phyloP scores from a whole-genome alignment of 768 basidiomycete species.

The Imleria badia region DNA sequence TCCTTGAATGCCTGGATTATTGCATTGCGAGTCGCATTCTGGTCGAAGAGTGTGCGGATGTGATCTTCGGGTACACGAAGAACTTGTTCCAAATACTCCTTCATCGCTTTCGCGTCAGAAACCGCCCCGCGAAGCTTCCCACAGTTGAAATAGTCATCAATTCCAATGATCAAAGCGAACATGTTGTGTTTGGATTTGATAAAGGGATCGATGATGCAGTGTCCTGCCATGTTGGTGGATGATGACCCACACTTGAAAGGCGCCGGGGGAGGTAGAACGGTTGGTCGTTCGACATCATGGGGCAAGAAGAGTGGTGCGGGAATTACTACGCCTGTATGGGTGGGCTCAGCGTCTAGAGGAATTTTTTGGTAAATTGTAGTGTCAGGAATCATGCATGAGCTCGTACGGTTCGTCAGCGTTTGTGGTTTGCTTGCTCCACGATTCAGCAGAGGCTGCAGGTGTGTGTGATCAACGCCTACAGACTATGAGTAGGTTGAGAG shows the following conservation, averaged over 20 bases:
- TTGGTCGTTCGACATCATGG: not conserved
- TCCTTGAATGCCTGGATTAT: constrained; percentile 31
- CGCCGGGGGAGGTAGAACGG: not conserved
- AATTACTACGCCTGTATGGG: not conserved
- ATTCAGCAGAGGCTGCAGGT: no score
- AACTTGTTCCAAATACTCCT: constrained; percentile 30
- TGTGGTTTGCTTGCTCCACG: no score
- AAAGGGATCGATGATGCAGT: not conserved
- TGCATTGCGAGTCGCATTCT: constrained; percentile 34
- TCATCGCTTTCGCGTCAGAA: constrained; percentile 40
- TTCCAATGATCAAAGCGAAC: constrained; percentile 46
- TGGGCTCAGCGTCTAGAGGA: not conserved
- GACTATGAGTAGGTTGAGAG: no score
- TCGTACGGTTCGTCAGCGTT: no score
- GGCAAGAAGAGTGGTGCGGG: not conserved
- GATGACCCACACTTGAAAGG: not conserved
- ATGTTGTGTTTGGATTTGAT: not conserved
- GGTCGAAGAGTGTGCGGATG: constrained; percentile 39
- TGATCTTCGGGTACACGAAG: constrained; percentile 33
- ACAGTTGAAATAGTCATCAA: constrained; percentile 37
- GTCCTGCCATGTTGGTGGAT: not conserved
- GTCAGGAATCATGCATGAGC: no score
- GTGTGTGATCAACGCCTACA: no score
- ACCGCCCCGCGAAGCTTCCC: constrained; percentile 36
- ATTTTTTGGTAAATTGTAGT: not conserved